Evolutionary conservation across 179 eudicot species (phyloP).

Genomic region (Beta macrorhiza): DNA sequence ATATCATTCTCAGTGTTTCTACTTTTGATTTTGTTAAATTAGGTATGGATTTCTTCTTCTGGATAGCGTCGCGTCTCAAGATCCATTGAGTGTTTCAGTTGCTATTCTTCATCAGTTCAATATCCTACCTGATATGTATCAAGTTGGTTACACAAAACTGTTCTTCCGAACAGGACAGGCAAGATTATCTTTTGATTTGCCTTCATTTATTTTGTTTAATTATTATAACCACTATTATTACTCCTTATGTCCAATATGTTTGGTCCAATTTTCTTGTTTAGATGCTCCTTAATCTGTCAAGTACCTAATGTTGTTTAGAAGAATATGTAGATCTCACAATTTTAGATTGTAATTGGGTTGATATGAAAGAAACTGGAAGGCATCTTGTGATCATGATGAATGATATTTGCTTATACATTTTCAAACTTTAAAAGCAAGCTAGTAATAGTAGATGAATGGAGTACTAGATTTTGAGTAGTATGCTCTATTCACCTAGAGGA

Average conservation of each 20-base stretch:
- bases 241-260: neutral
- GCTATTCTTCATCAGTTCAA: constrained; percentile 97
- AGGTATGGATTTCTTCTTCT: constrained; percentile 93
- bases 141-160: constrained; percentile 95
- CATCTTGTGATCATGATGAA: neutral
- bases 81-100: constrained; percentile 88
- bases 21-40: constrained; percentile 17
- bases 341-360: neutral
- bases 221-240: neutral
- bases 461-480: neutral
- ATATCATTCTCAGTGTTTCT: neutral
- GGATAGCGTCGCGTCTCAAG: constrained; percentile 75
- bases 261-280: neutral
- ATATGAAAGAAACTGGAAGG: neutral
- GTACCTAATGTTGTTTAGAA: too few species aligned
- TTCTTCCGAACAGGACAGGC: constrained; percentile 99
- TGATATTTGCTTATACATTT: neutral
- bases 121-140: constrained; percentile 95
- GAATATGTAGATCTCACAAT: neutral
- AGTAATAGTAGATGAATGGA: neutral
- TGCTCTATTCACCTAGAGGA: neutral
- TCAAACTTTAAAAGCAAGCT: neutral
- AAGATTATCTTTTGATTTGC: constrained; percentile 20
- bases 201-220: neutral
- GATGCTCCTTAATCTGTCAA: neutral